Conservation (phyloP, 768 basidiomycete genomes). For the Tulasnella sp. region DNA sequence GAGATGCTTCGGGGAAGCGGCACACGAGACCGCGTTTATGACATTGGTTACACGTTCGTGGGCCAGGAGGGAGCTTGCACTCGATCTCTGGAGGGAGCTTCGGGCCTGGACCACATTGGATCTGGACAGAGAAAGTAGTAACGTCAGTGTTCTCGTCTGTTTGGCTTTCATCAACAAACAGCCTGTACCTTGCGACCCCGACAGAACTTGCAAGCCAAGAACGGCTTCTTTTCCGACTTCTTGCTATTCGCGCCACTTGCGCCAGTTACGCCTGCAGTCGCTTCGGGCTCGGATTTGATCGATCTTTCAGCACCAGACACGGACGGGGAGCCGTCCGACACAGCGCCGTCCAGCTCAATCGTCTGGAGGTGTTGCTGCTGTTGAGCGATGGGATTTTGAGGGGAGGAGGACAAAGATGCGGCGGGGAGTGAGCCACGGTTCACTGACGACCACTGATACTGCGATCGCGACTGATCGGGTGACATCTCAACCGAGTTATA, state of each 20-base stretch:
- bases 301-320: too few relatives aligned
- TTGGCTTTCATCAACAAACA: neutral
- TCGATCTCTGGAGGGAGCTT: conserved; percentile 1
- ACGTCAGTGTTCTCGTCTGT: neutral
- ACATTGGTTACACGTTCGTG: conserved; percentile 14
- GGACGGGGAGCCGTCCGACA: too few relatives aligned
- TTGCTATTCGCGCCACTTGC: neutral
- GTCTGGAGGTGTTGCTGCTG: too few relatives aligned
- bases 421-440: too few relatives aligned
- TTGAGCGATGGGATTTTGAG: too few relatives aligned
- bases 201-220: conserved; percentile 14
- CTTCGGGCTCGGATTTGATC: too few relatives aligned
- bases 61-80: conserved; percentile 1
- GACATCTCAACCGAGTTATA: too few relatives aligned
- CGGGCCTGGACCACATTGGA: conserved; percentile 9
- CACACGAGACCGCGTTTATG: conserved; percentile 7
- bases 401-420: too few relatives aligned
- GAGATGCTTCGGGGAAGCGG: conserved; percentile 6
- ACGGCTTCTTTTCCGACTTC: conserved; percentile 8
- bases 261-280: neutral
- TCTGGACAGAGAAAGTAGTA: neutral
- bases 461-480: too few relatives aligned
- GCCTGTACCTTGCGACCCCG: conserved; percentile 1
- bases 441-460: too few relatives aligned
- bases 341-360: too few relatives aligned